Conservation (phyloP, 2,329 filamentous ascomycete species). For the Achaetomium macrosporum region DNA sequence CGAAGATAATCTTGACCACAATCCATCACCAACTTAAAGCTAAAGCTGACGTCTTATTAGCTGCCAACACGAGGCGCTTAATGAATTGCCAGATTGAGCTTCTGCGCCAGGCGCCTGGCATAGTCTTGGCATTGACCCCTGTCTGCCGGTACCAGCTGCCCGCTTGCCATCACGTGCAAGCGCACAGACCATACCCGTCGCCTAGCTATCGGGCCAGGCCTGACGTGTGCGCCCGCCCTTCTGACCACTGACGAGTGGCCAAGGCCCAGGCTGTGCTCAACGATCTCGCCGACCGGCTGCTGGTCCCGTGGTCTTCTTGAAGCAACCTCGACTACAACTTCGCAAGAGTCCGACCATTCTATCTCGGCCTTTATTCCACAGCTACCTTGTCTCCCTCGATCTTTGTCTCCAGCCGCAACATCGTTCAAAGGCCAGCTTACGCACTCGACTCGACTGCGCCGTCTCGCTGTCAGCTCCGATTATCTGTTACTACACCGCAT, state of each 20-base stretch:
- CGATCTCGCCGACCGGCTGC: conserved; percentile 14
- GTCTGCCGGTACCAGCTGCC: conserved; percentile 9
- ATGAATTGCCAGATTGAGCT: conserved; percentile 6
- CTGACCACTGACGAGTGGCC: conserved; percentile 19
- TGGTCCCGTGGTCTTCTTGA: conserved; percentile 15
- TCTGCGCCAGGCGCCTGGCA: background rate
- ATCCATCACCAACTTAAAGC: background rate
- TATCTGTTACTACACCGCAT: conserved; percentile 20
- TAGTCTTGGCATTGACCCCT: background rate
- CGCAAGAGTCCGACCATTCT: background rate
- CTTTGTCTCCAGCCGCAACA: conserved; percentile 4
- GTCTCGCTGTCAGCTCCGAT: background rate
- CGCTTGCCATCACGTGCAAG: conserved; percentile 15
- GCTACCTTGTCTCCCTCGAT: background rate
- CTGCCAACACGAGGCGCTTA: conserved; percentile 10
- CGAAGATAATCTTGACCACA: background rate
- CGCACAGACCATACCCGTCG: conserved; percentile 13
- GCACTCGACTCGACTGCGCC: conserved; percentile 11
- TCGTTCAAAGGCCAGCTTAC: conserved; percentile 3
- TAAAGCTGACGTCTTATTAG: conserved; percentile 8
- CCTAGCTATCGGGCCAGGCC: conserved; percentile 12
- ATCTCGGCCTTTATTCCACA: background rate
- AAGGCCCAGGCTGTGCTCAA: conserved; percentile 17
- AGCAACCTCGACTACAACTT: conserved; percentile 1
- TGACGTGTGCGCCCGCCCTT: conserved; percentile 20